A percentile compares a stretch with the other conserved stretches of the same genome.
Conservation (phyloP, 1,284 basidiomycete genomes). For the Rhodofomes roseus region DNA sequence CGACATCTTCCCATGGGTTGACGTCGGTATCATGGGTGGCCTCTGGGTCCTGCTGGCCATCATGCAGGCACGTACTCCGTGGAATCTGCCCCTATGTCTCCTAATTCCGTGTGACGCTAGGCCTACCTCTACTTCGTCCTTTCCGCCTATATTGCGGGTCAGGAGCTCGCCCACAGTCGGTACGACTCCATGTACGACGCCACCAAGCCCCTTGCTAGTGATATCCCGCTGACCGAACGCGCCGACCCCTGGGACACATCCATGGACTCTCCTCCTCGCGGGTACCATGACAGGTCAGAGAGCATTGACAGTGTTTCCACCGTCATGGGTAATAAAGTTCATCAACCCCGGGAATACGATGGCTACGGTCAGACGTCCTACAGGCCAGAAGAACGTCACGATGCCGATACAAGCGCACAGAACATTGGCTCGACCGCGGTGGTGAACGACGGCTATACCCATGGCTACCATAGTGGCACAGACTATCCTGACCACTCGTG, state of each 20-base stretch:
- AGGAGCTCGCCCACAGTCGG: constrained; percentile 76
- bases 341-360: constrained; percentile 38
- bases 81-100: background rate
- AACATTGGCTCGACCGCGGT: constrained; percentile 41
- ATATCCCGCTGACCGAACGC: constrained; percentile 63
- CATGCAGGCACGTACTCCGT: constrained; percentile 53
- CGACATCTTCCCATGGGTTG: constrained; percentile 86
- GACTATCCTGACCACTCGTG: constrained; percentile 39
- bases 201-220: constrained; percentile 54
- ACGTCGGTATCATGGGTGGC: constrained; percentile 86
- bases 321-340: constrained; percentile 46
- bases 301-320: constrained; percentile 58
- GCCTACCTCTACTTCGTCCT: constrained; percentile 68
- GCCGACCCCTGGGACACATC: constrained; percentile 75
- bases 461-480: constrained; percentile 23
- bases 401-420: constrained; percentile 37
- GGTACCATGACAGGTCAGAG: constrained; percentile 33
- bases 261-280: constrained; percentile 34
- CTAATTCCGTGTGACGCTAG: constrained; percentile 33
- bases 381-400: constrained; percentile 23
- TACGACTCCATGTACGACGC: constrained; percentile 77
- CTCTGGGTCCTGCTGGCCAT: constrained; percentile 77
- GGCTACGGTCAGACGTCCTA: constrained; percentile 31
- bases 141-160: constrained; percentile 69
- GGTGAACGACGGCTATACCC: constrained; percentile 23